Evolutionary conservation across 257 asterid species (phyloP), one percentile per base, ranked within the genome.

Genomic region (Penstemon eatonii): DNA sequence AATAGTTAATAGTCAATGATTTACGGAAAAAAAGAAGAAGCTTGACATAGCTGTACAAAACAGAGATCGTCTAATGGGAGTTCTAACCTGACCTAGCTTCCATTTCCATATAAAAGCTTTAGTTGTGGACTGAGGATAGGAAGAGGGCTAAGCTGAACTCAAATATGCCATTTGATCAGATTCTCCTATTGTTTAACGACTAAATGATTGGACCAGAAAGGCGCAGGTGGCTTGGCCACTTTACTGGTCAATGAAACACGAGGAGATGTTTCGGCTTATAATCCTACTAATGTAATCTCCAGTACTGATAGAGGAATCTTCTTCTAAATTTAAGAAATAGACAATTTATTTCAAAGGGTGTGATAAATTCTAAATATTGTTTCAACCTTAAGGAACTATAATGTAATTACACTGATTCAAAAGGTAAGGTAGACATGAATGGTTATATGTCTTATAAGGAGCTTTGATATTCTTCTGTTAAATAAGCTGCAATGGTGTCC

Each of bases 191-290:
- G 33, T 0, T 25, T 25, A 56, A 57, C 67, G 11, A 58, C 67
- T 58, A 59, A 69, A 46, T 9, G 43, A 37, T 56, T n/a, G 46
- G 47, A 59, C 47, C 18, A 59, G 58, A 36, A 6, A 43, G 58
- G 66, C 18, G 56, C 47, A 19, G 58, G 57, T 56, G 15, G 25
- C 43, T 45, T 56, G 66, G 58, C 67, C 46, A 7, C 58, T 46
- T 57, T 56, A 57, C 67, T n/a, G 43, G 46, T 69, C 58, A 69
- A 57, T 56, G 56, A 69, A 44, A 69, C 73, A 42, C 66, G n/a
- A 12, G 66, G 67, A 45, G 73, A 56, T 56, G 56, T 68, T 33
- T 68, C 56, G 36, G 55, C 65, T 33, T 68, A 56, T 13, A 62
- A 42, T 41, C 67, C 53, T 15, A 42, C 55, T 41, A 62, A 43